A percentile compares a stretch with the other conserved stretches of the same genome.
These are phyloP conservation scores for Monosporascus sp. DNA, from an alignment of 2,329 filamentous ascomycete genomes.

Conservation along the genomic window DNA sequence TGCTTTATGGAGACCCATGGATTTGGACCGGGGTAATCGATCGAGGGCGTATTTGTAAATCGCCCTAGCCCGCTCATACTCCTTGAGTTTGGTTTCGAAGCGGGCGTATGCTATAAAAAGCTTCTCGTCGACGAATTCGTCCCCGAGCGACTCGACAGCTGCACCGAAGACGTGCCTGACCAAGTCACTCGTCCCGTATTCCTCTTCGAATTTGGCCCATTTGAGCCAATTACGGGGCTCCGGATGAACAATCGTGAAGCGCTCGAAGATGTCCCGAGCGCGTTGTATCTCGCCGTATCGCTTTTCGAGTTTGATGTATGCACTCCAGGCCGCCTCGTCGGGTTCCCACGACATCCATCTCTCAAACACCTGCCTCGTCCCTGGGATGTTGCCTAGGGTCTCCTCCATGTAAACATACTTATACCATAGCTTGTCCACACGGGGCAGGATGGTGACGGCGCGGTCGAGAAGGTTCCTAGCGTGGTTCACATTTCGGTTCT, in stretches of 20 bases:
- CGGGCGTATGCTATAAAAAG: constrained; percentile 94
- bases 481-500: constrained; percentile 91
- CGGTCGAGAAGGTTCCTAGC: constrained; percentile 90
- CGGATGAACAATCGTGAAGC: constrained; percentile 88
- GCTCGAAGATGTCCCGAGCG: constrained; percentile 82
- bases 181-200: constrained; percentile 84
- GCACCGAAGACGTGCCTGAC: constrained; percentile 88
- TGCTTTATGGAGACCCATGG: constrained; percentile 78
- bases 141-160: constrained; percentile 83
- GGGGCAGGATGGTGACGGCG: constrained; percentile 84
- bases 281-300: constrained; percentile 87
- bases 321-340: constrained; percentile 89
- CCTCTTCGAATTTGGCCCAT: constrained; percentile 96
- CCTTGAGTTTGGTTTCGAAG: constrained; percentile 90
- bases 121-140: constrained; percentile 94
- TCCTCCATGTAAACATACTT: constrained; percentile 99
- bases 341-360: constrained; percentile 99
- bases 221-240: constrained; percentile 98
- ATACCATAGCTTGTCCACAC: constrained; percentile 97
- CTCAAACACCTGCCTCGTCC: constrained; percentile 90
- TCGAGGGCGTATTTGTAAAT: constrained; percentile 98
- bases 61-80: constrained; percentile 86
- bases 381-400: constrained; percentile 89
- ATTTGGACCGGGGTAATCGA: constrained; percentile 81
- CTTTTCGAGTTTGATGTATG: constrained; percentile 97